These are phyloP conservation scores for Mesembryanthemum crystallinum DNA, from an alignment of 148 eudicot genomes.

Conservation along the genomic window DNA sequence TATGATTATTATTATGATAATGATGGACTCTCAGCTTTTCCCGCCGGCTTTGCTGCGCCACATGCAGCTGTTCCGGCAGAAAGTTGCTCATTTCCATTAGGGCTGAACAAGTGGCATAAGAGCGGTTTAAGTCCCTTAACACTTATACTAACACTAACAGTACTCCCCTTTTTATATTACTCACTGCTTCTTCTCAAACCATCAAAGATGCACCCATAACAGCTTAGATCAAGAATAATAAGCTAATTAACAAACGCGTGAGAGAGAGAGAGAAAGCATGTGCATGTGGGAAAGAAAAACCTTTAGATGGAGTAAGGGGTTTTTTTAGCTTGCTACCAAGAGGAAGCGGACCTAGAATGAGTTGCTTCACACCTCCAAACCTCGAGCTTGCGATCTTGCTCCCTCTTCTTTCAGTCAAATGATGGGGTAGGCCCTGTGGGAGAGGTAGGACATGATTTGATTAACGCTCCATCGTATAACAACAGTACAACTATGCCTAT, in stretches of 20 bases:
- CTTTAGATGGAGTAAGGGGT: not conserved
- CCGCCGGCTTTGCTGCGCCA: slow-evolving; percentile 58
- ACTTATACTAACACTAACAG: not conserved
- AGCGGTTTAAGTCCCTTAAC: no score
- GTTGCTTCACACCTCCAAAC: no score
- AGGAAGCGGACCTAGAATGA: no score
- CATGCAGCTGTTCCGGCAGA: slow-evolving; percentile 35
- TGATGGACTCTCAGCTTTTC: slow-evolving; percentile 47
- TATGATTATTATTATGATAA: no score
- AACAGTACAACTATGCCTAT: not conserved
- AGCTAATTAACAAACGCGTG: not conserved
- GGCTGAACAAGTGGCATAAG: no score
- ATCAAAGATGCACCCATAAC: not conserved
- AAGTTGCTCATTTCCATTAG: slow-evolving; percentile 33
- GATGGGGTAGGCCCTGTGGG: no score
- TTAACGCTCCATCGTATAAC: not conserved
- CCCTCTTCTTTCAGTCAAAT: no score
- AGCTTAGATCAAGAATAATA: not conserved
- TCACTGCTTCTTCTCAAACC: not conserved
- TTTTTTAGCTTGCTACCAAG: no score
- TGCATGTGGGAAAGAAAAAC: not conserved
- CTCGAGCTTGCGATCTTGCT: no score
- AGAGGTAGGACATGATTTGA: not conserved
- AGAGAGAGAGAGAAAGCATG: not conserved
- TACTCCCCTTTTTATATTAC: not conserved